Conservation (phyloP, 2,329 filamentous ascomycete genomes). For the Trichoderma aggressivum region DNA sequence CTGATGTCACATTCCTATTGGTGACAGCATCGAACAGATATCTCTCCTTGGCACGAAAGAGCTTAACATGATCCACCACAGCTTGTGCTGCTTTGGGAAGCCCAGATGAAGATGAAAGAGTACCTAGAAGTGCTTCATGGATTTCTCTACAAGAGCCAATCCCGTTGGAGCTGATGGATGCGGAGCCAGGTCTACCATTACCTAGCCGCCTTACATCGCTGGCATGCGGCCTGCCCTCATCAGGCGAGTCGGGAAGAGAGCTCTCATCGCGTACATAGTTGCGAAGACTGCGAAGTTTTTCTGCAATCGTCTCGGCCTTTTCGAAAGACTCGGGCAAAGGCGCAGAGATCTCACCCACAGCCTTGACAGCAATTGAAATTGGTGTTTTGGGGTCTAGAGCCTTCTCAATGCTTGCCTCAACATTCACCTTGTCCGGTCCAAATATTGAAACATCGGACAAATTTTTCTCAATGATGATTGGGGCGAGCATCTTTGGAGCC, state of each 20-base stretch:
- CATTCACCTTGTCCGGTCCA: constrained; percentile 46
- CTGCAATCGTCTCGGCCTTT: constrained; percentile 42
- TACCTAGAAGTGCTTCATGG: constrained; percentile 53
- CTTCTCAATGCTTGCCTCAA: constrained; percentile 42
- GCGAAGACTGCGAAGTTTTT: constrained; percentile 49
- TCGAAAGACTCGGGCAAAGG: constrained; percentile 42
- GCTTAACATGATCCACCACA: constrained; percentile 55
- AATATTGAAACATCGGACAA: constrained; percentile 56
- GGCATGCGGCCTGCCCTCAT: constrained; percentile 26
- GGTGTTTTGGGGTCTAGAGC: constrained; percentile 37
- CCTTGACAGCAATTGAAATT: constrained; percentile 34
- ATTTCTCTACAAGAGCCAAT: constrained; percentile 52
- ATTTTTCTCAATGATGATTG: constrained; percentile 51
- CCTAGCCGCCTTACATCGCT: constrained; percentile 27
- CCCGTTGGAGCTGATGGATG: constrained; percentile 39
- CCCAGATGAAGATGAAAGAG: constrained; percentile 43
- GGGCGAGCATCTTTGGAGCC: constrained; percentile 50
- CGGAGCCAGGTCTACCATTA: constrained; percentile 32
- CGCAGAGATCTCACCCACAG: constrained; percentile 35
- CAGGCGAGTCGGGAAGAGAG: constrained; percentile 22
- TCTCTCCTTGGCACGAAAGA: constrained; percentile 57
- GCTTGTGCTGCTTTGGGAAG: constrained; percentile 51
- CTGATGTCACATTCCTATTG: constrained; percentile 65
- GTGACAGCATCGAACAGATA: constrained; percentile 62
- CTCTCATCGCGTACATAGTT: constrained; percentile 34